Percentiles rank a stretch among this genome's conserved stretches.
Conservation (phyloP, 805 yeast species). For the Starmerella ratchasimensis region DNA sequence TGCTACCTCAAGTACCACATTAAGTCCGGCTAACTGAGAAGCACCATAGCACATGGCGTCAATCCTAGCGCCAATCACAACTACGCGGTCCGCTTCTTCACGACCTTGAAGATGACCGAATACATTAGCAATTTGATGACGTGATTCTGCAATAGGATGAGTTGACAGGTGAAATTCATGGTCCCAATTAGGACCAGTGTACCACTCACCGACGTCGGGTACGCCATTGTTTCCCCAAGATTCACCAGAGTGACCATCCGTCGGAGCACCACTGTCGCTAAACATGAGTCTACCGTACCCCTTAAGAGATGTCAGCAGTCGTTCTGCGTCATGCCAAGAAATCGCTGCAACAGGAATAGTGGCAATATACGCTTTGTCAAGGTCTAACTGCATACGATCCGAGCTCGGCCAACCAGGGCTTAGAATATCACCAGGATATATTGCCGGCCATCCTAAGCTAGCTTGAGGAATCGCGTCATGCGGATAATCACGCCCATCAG, state of each 20-base stretch:
- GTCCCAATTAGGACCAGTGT: constrained; percentile 31
- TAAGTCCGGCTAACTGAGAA: constrained; percentile 56
- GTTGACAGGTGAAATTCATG: constrained; percentile 26
- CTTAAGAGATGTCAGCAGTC: constrained; percentile 29
- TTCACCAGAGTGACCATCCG: constrained; percentile 15
- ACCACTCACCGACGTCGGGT: constrained; percentile 28
- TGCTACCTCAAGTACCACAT: constrained; percentile 55
- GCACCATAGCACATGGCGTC: constrained; percentile 74
- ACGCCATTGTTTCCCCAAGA: constrained; percentile 28
- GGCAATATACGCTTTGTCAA: constrained; percentile 45
- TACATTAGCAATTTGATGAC: constrained; percentile 66
- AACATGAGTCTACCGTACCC: no score
- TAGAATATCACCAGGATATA: constrained; percentile 62
- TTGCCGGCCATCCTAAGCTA: constrained; percentile 32
- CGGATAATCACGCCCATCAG: constrained; percentile 27
- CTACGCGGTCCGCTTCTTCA: constrained; percentile 55
- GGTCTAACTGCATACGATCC: constrained; percentile 30
- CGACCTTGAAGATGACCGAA: constrained; percentile 64
- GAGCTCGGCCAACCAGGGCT: constrained; percentile 62
- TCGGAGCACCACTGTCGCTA: no score
- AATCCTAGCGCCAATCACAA: constrained; percentile 71
- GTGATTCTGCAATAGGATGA: constrained; percentile 32
- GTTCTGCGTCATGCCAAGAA: constrained; percentile 55
- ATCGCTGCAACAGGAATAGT: constrained; percentile 66
- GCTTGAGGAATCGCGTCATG: constrained; percentile 39